Percentiles rank a stretch among this genome's conserved stretches.
Conservation (phyloP, 2,329 filamentous ascomycete species). For the Neonectria sp. region DNA sequence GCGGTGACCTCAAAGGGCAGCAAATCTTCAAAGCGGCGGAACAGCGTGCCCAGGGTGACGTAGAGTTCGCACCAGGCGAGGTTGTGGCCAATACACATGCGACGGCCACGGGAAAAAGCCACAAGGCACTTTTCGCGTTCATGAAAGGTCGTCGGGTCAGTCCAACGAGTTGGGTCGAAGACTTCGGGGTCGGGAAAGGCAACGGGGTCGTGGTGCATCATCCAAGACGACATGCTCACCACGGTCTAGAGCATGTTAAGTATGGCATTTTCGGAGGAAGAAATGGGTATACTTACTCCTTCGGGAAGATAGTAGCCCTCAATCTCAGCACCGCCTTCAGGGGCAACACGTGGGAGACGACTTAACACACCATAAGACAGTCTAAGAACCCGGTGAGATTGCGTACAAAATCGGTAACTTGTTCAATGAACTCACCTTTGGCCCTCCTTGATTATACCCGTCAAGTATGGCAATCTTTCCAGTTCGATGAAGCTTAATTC, state of each 20-base stretch:
- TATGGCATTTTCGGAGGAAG: neutral
- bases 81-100: conserved; percentile 27
- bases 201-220: conserved; percentile 24
- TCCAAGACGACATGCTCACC: conserved; percentile 31
- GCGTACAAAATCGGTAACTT: neutral
- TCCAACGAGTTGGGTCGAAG: conserved; percentile 29
- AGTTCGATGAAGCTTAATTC: conserved; percentile 13
- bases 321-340: conserved; percentile 18
- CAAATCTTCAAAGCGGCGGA: conserved; percentile 24
- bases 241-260: neutral
- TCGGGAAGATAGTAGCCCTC: conserved; percentile 25
- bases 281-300: conserved; percentile 4
- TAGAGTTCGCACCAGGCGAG: conserved; percentile 30
- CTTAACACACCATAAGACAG: conserved; percentile 27
- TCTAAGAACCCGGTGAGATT: neutral
- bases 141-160: conserved; percentile 15
- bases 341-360: conserved; percentile 25
- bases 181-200: conserved; percentile 22
- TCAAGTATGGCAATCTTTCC: conserved; percentile 24
- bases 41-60: conserved; percentile 19
- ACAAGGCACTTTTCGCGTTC: conserved; percentile 26
- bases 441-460: conserved; percentile 25
- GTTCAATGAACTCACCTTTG: conserved; percentile 14
- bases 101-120: conserved; percentile 19
- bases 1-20: neutral